Percentiles rank a stretch among this genome's conserved stretches.
Conservation (phyloP, 345 rosid species). For the Luvunga scandens region DNA sequence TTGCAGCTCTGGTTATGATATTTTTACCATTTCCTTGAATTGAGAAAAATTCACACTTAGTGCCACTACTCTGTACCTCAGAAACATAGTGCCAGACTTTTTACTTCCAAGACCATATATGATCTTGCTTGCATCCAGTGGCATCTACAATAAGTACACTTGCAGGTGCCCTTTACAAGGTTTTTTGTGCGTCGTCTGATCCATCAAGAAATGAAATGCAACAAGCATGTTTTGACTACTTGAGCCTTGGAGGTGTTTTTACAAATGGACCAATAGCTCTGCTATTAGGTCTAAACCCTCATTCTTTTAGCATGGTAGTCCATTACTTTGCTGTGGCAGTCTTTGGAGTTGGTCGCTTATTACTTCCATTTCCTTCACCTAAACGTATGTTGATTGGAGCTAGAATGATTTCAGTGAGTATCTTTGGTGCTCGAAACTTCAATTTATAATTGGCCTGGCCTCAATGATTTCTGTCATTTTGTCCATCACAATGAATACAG, state of each 20-base stretch:
- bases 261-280: constrained; percentile 2
- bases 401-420: not conserved
- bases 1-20: not conserved
- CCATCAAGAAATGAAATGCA: constrained; percentile 8
- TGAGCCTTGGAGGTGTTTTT: constrained; percentile 1
- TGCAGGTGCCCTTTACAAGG: constrained; percentile 5
- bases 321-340: constrained; percentile 1
- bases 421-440: not conserved
- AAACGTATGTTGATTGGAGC: constrained; percentile 2
- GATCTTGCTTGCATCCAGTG: not conserved
- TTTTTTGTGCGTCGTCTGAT: constrained; percentile 9
- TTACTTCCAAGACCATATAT: not conserved
- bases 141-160: constrained; percentile 12
- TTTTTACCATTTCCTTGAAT: not conserved
- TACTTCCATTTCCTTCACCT: constrained; percentile 9
- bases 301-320: not conserved
- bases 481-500: not conserved
- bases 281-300: constrained; percentile 5
- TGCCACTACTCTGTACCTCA: not conserved
- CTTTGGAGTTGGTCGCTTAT: not conserved
- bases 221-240: constrained; percentile 5
- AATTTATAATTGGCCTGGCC: not conserved
- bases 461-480: not conserved
- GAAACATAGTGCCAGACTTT: not conserved
- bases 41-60: too few relatives aligned